These are phyloP conservation scores for Chenopodium album DNA, from an alignment of 148 eudicot species.

Conservation along the genomic window DNA sequence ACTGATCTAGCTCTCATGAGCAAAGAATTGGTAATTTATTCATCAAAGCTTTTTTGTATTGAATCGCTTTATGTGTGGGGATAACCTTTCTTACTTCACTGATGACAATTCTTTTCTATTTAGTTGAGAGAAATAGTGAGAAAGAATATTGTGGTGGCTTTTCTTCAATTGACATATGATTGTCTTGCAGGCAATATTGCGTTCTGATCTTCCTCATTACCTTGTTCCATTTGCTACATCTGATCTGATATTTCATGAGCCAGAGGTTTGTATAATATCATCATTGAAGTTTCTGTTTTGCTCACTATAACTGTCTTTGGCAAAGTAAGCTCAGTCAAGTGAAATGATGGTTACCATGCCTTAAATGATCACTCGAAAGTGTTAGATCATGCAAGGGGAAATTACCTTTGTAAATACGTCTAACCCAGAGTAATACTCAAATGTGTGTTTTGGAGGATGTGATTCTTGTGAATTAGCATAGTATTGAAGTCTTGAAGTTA, in stretches of 20 bases:
- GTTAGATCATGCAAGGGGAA: background rate
- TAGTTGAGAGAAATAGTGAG: background rate
- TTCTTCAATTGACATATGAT: background rate
- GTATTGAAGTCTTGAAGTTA: too few relatives aligned
- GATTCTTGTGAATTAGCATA: too few relatives aligned
- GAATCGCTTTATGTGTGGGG: background rate
- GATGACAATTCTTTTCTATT: background rate
- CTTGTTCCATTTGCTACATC: conserved; percentile 78
- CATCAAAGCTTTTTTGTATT: conserved; percentile 7
- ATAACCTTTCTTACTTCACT: background rate
- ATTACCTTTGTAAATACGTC: too few relatives aligned
- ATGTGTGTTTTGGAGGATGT: too few relatives aligned
- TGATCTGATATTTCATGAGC: conserved; percentile 61
- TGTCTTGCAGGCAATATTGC: conserved; percentile 73
- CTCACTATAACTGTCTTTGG: background rate
- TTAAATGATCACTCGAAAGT: background rate
- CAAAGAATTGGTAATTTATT: conserved; percentile 48
- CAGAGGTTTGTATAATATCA: conserved; percentile 60
- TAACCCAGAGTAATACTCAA: too few relatives aligned
- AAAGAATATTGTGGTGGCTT: background rate
- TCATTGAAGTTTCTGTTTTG: background rate
- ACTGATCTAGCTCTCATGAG: conserved; percentile 75
- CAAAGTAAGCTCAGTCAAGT: background rate
- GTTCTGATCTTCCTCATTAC: conserved; percentile 88
- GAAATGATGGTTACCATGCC: background rate